Percentiles rank a stretch among this genome's conserved stretches.
phyloP scores from a whole-genome alignment of 2,329 filamentous ascomycete species.

The Colletotrichum lupini region DNA sequence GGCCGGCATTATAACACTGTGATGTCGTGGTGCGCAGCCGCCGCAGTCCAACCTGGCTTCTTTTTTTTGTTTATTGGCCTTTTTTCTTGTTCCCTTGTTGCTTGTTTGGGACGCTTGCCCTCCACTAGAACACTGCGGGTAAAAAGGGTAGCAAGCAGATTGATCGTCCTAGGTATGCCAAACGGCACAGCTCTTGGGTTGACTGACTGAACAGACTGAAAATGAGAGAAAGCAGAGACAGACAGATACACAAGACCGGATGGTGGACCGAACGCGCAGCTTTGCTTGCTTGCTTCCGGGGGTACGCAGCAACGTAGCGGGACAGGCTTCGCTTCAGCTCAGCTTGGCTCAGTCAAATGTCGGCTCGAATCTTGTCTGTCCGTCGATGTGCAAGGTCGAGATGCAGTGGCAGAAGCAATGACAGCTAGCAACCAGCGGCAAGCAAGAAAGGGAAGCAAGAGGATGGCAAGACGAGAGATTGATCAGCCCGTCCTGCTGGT shows the following conservation, averaged over 20 bases:
- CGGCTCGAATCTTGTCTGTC: conserved; percentile 6
- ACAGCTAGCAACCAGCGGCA: conserved; percentile 12
- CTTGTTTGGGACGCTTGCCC: neutral
- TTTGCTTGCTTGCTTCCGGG: conserved; percentile 13
- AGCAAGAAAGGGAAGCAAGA: conserved; percentile 22
- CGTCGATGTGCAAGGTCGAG: conserved; percentile 5
- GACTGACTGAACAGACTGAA: conserved; percentile 27
- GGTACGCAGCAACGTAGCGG: neutral
- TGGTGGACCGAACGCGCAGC: conserved; percentile 15
- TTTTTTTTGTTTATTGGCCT: neutral
- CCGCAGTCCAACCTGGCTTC: conserved; percentile 11
- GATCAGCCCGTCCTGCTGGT: conserved; percentile 25
- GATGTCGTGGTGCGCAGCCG: conserved; percentile 27
- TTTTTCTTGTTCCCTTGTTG: neutral
- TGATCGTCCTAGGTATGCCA: neutral
- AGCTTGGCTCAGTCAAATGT: neutral
- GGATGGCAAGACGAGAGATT: conserved; percentile 25
- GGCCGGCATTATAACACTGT: conserved; percentile 57
- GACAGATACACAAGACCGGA: conserved; percentile 18
- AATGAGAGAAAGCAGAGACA: conserved; percentile 14
- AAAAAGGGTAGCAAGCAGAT: conserved; percentile 1
- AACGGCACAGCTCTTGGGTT: conserved; percentile 19
- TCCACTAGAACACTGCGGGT: neutral
- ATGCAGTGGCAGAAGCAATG: conserved; percentile 9
- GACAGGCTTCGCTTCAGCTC: conserved; percentile 10